These are phyloP conservation scores for Hyaloperonospora arabidopsidis DNA, from an alignment of 352 stramenopile species.

Conservation along the genomic window DNA sequence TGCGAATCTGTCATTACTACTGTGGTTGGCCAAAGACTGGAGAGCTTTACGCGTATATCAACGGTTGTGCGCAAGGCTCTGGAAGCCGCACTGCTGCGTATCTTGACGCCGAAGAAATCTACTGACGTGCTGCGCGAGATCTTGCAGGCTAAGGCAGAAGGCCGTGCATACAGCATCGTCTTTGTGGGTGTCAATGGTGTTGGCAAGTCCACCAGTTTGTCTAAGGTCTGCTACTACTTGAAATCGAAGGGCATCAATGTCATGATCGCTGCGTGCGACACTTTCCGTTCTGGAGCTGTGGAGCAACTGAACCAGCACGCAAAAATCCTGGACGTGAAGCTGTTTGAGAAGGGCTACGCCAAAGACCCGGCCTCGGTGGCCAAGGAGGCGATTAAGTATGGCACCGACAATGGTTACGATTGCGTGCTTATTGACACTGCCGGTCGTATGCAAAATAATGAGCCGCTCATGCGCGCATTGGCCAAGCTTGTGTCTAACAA, in stretches of 20 bases:
- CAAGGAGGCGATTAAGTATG: conserved; percentile 93
- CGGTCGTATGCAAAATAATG: conserved; percentile 99
- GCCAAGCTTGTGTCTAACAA: conserved; percentile 96
- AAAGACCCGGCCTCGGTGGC: conserved; percentile 95
- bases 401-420: conserved; percentile 90
- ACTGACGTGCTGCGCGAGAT: conserved; percentile 95
- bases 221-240: conserved; percentile 99
- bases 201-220: conserved; percentile 97
- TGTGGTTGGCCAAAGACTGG: conserved; percentile 92
- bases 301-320: conserved; percentile 98
- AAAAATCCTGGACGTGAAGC: conserved; percentile 91
- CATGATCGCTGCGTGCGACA: conserved; percentile 97
- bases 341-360: conserved; percentile 95
- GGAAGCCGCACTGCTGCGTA: conserved; percentile 89
- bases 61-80: conserved; percentile 93
- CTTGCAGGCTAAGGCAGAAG: conserved; percentile 73
- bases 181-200: conserved; percentile 99
- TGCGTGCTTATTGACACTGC: conserved; percentile 98
- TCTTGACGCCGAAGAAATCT: conserved; percentile 93
- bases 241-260: conserved; percentile 95
- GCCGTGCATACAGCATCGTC: conserved; percentile 94
- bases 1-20: conserved; percentile 91
- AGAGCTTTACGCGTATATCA: conserved; percentile 87
- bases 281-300: conserved; percentile 96
- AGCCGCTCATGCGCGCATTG: conserved; percentile 96